Base-by-base conservation (phyloP, 305 asterid genomes). In the Ilex paraguariensis region DNA sequence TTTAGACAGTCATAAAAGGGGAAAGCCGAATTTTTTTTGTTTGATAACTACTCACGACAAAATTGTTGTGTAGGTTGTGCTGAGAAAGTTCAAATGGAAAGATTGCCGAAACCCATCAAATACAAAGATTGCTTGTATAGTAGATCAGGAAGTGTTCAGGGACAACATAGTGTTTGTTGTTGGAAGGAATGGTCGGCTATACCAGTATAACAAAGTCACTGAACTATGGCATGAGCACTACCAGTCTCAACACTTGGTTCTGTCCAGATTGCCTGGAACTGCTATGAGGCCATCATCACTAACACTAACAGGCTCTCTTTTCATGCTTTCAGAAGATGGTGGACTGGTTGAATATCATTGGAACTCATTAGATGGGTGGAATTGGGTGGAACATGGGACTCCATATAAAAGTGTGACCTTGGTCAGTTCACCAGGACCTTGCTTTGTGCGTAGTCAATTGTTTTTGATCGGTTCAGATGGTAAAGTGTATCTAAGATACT, bases 51-150 rank as follows among this genome's bases (percentile, higher is more conserved):
- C 52, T 46, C 15, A 7, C 16, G 13, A 3, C 16, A 17, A 59
- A 59, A 4, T 52, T 15, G 14, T 68, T 57, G 13, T 76, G 66
- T 72, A 91, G 98, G 95, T 91, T 55, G 92, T 90, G 14, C 49
- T 79, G 66, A 82, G 85, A 68, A 88, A 85, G 82, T 91, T 75
- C 92, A 88, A 83, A 78, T 91, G 98, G 98, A 91, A 86, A 75
- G 87, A 86, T 66, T 91, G 98, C 81, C 75, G 60, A 61, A 80
- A 63, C 31, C 98, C 96, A 21, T 78, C 79, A 15, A 79, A 75
- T 33, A 65, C 70, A 0, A 86, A 74, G 76, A 61, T 88, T 10
- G 87, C 90, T 12, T 65, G 84, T 56, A 88, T 91, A 70, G 85
- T 81, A 4, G 98, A 91, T 66, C 94, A 88, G 48, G 98, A 91